Conservation (phyloP, 805 yeast species). For the Starmerella roubikii region DNA sequence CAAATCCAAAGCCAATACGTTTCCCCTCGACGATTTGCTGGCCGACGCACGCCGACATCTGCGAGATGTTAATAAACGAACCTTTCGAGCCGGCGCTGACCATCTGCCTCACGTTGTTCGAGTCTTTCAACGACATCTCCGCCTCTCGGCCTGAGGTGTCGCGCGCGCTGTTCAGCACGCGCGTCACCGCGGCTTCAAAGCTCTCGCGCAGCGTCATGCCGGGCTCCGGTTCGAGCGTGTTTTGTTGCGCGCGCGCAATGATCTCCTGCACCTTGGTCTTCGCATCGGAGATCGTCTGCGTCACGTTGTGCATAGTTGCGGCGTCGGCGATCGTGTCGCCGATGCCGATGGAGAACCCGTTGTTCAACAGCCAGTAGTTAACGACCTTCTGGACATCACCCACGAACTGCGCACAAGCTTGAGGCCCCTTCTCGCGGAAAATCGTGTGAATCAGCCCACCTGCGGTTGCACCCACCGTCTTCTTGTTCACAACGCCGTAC, state of each 20-base stretch:
- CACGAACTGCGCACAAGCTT: constrained; percentile 75
- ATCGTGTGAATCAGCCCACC: constrained; percentile 97
- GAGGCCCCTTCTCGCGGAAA: constrained; percentile 93
- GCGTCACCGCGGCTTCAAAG: constrained; percentile 91
- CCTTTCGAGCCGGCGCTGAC: constrained; percentile 98
- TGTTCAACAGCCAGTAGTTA: constrained; percentile 90
- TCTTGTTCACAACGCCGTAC: constrained; percentile 96
- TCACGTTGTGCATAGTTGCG: constrained; percentile 86
- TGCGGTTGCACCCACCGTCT: constrained; percentile 95
- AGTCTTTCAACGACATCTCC: constrained; percentile 85
- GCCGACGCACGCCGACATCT: constrained; percentile 99
- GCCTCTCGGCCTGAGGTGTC: constrained; percentile 99
- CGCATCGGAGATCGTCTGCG: constrained; percentile 85
- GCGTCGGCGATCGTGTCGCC: constrained; percentile 99
- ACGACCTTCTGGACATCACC: constrained; percentile 91
- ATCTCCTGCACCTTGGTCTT: constrained; percentile 90
- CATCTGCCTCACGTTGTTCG: constrained; percentile 97
- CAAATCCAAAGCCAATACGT: constrained; percentile 95
- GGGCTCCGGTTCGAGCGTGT: constrained; percentile 82
- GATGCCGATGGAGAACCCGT: constrained; percentile 97
- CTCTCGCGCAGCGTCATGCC: constrained; percentile 99
- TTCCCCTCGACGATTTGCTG: constrained; percentile 99
- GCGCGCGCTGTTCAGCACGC: constrained; percentile 93
- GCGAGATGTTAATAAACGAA: constrained; percentile 95
- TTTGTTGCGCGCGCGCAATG: constrained; percentile 81